Evolutionary conservation across 2,329 filamentous ascomycete species (phyloP).

Genomic region (Parastagonospora avenae): DNA sequence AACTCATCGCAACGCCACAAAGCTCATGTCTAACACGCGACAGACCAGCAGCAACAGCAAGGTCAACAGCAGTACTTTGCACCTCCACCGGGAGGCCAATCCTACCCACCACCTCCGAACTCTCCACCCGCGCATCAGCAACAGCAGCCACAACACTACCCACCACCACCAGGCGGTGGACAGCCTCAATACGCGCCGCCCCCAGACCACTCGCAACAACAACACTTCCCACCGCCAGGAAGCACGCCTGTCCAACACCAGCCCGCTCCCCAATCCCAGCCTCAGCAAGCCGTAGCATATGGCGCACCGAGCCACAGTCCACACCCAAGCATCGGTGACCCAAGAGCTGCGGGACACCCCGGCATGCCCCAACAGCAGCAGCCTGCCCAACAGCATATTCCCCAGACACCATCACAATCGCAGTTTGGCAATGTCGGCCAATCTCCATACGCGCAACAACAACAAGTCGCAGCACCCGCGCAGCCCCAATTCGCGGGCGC

Average conservation of each 20-base stretch:
- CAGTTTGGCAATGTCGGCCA: conserved; percentile 31
- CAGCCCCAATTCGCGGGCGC: conserved; percentile 41
- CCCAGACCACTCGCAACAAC: conserved; percentile 29
- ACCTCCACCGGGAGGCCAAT: conserved; percentile 41
- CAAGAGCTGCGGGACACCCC: conserved; percentile 34
- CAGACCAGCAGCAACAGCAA: conserved; percentile 30
- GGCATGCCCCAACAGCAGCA: conserved; percentile 34
- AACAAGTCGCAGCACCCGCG: conserved; percentile 16
- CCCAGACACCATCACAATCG: conserved; percentile 30
- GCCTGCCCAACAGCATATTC: conserved; percentile 25
- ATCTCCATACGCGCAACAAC: conserved; percentile 16
- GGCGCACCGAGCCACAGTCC: conserved; percentile 39
- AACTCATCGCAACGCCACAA: not conserved
- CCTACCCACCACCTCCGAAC: conserved; percentile 44
- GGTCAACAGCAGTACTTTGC: conserved; percentile 46
- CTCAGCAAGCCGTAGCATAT: conserved; percentile 32
- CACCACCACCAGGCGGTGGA: conserved; percentile 34
- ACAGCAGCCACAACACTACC: conserved; percentile 35
- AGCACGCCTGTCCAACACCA: conserved; percentile 27
- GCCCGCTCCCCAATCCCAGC: conserved; percentile 32
- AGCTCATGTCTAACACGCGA: conserved; percentile 9
- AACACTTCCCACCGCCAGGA: conserved; percentile 37
- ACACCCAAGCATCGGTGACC: conserved; percentile 9
- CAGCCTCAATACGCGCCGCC: conserved; percentile 41
- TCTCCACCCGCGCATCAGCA: conserved; percentile 34